Evolutionary conservation across 306 rosid genomes (phyloP), one percentile per base, ranked within the genome.

Genomic region (Sechiopsis laciniata): DNA sequence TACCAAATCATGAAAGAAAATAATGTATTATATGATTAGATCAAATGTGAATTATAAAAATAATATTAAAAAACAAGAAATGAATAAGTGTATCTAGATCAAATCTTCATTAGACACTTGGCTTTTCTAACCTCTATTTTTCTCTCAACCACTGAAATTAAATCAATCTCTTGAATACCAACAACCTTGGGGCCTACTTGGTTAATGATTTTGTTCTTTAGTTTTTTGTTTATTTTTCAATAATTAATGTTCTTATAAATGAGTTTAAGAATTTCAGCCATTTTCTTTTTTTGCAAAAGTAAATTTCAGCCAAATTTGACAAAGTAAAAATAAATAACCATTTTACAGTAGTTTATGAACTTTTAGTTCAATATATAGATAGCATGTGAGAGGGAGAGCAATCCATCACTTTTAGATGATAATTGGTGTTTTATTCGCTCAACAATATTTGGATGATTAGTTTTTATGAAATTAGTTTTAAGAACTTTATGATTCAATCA

Each of bases 161-260:
- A 48, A 68, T 21, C 10, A 45, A 21, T 20, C 16, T 6, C 6
- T 68, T 48, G 32, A 46, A 67, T 67, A 67, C 35, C 35, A 67
- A 67, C 72, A 67, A 67, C 55, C 72, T 7, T 20, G 40, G 71
- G 71, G 16, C 71, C 71, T 64, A 64, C 71, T 64, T n/a, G 71
- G 9, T 64, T 64, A 64, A 64, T 64, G n/a, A 40, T n/a, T 40
- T 63, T 61, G 48, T 29, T 61, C 19, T 22, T 60, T 60, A 2
- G 8, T 59, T 59, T 24, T 6, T 24, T 22, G 1, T 22, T 26
- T 60, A 42, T 42, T 2, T 26, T 59, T 59, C 6, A 5, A 1
- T 8, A 59, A 59, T 22, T 59, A 24, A 26, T 26, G 1, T 60
- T 60, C 10, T 26, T 12, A 60, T 10, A 59, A 59, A 60, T 24